Conservation (phyloP, 768 basidiomycete species). For the Panus rudis region DNA sequence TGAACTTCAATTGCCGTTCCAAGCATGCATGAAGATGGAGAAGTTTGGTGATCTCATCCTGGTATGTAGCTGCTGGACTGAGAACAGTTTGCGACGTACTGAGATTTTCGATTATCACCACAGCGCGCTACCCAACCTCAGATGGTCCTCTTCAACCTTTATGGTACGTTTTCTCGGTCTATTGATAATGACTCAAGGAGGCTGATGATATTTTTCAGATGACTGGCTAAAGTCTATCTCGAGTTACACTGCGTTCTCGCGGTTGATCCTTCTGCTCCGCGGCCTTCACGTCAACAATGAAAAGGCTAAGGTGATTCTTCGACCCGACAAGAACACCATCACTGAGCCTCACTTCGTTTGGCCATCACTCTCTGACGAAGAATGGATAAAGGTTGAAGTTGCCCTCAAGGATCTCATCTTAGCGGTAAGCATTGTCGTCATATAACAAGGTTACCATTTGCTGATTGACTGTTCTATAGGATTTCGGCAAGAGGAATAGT, state of each 20-base stretch:
- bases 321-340: constrained; percentile 94
- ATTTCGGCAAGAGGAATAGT: constrained; percentile 98
- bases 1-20: constrained; percentile 97
- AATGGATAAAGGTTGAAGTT: constrained; percentile 99
- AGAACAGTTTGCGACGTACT: neutral
- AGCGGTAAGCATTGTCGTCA: constrained; percentile 42
- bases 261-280: constrained; percentile 92
- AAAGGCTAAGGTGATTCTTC: constrained; percentile 97
- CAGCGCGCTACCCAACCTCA: constrained; percentile 96
- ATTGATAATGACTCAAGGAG: neutral
- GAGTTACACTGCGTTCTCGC: constrained; percentile 98
- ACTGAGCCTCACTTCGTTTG: constrained; percentile 98
- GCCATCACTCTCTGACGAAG: constrained; percentile 88
- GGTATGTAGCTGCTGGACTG: constrained; percentile 30
- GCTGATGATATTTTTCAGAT: constrained; percentile 49
- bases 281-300: constrained; percentile 99
- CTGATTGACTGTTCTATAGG: constrained; percentile 36
- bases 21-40: constrained; percentile 99
- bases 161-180: constrained; percentile 31
- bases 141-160: constrained; percentile 98
- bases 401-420: constrained; percentile 97
- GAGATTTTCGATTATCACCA: neutral
- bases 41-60: constrained; percentile 98
- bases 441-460: constrained; percentile 6
- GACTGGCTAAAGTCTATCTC: constrained; percentile 99